Percentiles rank a stretch among this genome's conserved stretches.
phyloP scores from a whole-genome alignment of 1,139 yeast genomes.

The Geotrichum carabidarum region DNA sequence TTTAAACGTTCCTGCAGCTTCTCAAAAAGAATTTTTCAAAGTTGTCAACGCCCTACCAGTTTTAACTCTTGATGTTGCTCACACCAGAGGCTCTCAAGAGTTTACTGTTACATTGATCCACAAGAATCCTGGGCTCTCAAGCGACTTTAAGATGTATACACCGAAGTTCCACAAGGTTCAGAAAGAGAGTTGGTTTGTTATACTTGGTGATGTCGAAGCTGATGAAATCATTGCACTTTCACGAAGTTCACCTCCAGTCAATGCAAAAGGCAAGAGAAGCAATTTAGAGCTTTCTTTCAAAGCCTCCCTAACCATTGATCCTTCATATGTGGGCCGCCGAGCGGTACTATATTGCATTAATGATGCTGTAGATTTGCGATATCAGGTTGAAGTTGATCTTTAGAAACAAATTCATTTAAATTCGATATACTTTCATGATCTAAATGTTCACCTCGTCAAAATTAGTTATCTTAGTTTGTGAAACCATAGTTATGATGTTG shows the following conservation, averaged over 20 bases:
- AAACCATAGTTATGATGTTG: not conserved
- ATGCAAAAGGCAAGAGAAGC: conserved; percentile 9
- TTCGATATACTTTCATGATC: not conserved
- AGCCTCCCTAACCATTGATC: conserved; percentile 17
- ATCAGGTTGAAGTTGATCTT: conserved; percentile 19
- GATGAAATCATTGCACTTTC: conserved; percentile 28
- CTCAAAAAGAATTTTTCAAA: conserved; percentile 36
- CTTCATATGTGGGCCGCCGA: conserved; percentile 11
- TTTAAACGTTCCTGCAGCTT: conserved; percentile 37
- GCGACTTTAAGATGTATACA: conserved; percentile 62
- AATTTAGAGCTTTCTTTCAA: conserved; percentile 6
- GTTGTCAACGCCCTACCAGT: conserved; percentile 49
- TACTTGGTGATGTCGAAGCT: conserved; percentile 46
- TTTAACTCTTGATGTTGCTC: conserved; percentile 37
- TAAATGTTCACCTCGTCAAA: no score
- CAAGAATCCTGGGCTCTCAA: conserved; percentile 46
- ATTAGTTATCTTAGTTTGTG: no score
- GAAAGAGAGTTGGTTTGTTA: conserved; percentile 88
- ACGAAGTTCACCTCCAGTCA: conserved; percentile 24
- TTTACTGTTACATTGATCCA: conserved; percentile 51
- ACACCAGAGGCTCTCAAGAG: conserved; percentile 27
- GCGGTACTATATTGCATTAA: conserved; percentile 24
- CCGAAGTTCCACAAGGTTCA: conserved; percentile 87
- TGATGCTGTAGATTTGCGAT: conserved; percentile 24
- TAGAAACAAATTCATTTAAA: not conserved